A percentile compares a stretch with the other conserved stretches of the same genome.
Conservation (phyloP, 2,329 filamentous ascomycete species). For the Sclerotinia glacialis region DNA sequence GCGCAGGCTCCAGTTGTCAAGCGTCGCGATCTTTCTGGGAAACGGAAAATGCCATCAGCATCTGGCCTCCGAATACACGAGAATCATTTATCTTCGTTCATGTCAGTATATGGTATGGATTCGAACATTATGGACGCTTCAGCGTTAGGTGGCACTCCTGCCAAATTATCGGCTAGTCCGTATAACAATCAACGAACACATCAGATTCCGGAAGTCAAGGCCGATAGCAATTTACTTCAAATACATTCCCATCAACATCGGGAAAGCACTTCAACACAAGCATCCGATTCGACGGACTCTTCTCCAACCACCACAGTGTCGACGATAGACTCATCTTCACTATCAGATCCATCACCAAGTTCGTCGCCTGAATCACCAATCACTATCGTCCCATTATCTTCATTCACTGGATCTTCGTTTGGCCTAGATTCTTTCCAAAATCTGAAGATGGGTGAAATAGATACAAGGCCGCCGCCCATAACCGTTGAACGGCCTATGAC, state of each 20-base stretch:
- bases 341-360: slow-evolving; percentile 86
- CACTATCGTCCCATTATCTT: slow-evolving; percentile 67
- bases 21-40: slow-evolving; percentile 21
- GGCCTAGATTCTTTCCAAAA: slow-evolving; percentile 40
- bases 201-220: slow-evolving; percentile 22
- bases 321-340: slow-evolving; percentile 84
- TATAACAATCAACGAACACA: slow-evolving; percentile 24
- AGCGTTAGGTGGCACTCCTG: slow-evolving; percentile 25
- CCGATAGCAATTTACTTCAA: slow-evolving; percentile 28
- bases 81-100: slow-evolving; percentile 72
- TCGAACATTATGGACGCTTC: slow-evolving; percentile 35
- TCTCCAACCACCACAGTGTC: slow-evolving; percentile 93
- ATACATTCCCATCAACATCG: slow-evolving; percentile 60
- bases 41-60: slow-evolving; percentile 57
- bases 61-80: slow-evolving; percentile 60
- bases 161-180: slow-evolving; percentile 30
- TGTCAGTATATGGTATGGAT: slow-evolving; percentile 71
- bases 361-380: slow-evolving; percentile 89
- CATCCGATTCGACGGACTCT: slow-evolving; percentile 83
- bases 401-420: slow-evolving; percentile 63
- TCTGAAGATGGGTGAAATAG: slow-evolving; percentile 40
- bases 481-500: slow-evolving; percentile 57
- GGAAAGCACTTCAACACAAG: slow-evolving; percentile 74
- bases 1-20: slow-evolving; percentile 27
- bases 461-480: slow-evolving; percentile 45